These are phyloP conservation scores for Paxillus involutus DNA, from an alignment of 768 basidiomycete species.

Conservation along the genomic window DNA sequence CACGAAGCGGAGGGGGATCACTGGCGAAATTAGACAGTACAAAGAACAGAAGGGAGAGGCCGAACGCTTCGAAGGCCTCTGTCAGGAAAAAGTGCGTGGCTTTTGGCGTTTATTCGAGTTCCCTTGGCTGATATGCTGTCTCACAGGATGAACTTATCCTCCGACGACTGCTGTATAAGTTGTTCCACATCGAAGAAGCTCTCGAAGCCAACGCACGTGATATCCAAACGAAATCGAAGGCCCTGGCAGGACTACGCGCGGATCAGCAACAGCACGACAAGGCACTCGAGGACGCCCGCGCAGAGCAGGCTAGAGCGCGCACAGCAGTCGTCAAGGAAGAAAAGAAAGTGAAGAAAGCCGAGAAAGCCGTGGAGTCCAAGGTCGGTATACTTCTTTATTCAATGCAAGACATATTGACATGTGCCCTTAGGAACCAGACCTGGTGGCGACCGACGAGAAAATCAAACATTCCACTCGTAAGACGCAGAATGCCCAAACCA, in stretches of 20 bases:
- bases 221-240: slow-evolving; percentile 73
- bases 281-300: slow-evolving; percentile 69
- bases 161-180: slow-evolving; percentile 79
- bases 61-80: slow-evolving; percentile 78
- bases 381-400: slow-evolving; percentile 38
- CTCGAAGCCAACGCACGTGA: slow-evolving; percentile 70
- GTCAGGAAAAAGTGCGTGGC: slow-evolving; percentile 64
- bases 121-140: slow-evolving; percentile 6
- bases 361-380: slow-evolving; percentile 84
- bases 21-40: slow-evolving; percentile 95
- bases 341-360: slow-evolving; percentile 84
- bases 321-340: slow-evolving; percentile 80
- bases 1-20: slow-evolving; percentile 88
- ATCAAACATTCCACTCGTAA: slow-evolving; percentile 85
- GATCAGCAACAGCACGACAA: slow-evolving; percentile 73
- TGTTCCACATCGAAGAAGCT: slow-evolving; percentile 86
- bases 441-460: slow-evolving; percentile 82
- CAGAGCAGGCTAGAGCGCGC: slow-evolving; percentile 78
- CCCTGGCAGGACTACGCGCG: slow-evolving; percentile 63
- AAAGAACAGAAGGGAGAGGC: slow-evolving; percentile 96
- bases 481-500: slow-evolving; percentile 63
- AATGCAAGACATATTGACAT: background rate
- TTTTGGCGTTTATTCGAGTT: background rate
- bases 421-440: slow-evolving; percentile 70
- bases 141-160: slow-evolving; percentile 78